Base-by-base conservation (phyloP, 2,329 filamentous ascomycete species). In the Cryphonectria carpinicola region DNA sequence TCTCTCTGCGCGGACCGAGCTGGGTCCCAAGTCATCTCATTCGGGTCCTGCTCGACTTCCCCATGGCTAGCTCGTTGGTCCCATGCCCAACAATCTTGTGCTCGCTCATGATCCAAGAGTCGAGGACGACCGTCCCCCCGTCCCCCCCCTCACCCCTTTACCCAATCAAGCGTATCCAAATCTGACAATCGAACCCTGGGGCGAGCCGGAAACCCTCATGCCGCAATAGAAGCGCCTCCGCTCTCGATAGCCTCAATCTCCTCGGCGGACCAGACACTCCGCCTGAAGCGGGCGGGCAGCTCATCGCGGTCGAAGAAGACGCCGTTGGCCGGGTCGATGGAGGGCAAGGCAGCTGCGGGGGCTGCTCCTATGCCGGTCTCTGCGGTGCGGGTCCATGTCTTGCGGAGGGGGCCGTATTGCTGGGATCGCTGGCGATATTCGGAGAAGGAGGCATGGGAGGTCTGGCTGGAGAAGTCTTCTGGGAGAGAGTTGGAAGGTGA, bases 211-310 rank as follows among this genome's bases (percentile, higher is more conserved):
- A 39, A 25, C 4, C 22, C 63, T 66, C 64, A 66, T n/a, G 64
- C 64, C 10, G 64, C 43, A 17, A 66, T 79, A 49, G 86, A 82
- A 46, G 95, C 96, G 70, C 96, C 96, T 69, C 95, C 96, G 69
- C 93, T 96, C 88, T 98, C 94, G 78, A 99, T 88, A 32, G 94
- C 95, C 81, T 98, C 96, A 72, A 99, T 99, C 88, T 99, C 96
- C 60, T 90, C 90, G 76, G 90, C 82, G 52, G 88, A 91, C 83
- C 95, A 92, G 17, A 89, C 87, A 65, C 88, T 84, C 74, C 94
- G 88, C 78, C 91, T 89, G 88, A 98, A 99, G 77, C 95, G 89
- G 73, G 85, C 80, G 25, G 96, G 95, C 35, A 99, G 90, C 83
- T 99, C 93, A 76, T 89, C 93, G 76, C 94, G 90, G 82, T 98